Evolutionary conservation across 2,329 filamentous ascomycete genomes (phyloP).

Genomic region (Arthroderma uncinatum): DNA sequence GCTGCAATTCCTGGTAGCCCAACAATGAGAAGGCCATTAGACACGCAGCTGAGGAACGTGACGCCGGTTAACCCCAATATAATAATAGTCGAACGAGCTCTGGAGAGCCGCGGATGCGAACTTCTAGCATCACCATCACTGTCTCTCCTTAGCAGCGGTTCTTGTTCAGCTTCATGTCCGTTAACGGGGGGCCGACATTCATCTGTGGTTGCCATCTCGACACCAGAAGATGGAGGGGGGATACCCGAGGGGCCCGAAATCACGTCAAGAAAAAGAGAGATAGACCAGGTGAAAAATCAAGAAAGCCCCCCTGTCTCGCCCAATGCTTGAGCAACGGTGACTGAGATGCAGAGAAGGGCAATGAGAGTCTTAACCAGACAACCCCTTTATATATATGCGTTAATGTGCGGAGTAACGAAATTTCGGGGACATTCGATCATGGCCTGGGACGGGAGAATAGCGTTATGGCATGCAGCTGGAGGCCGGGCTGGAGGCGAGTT

Average conservation of each 20-base stretch:
- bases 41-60: constrained; percentile 21
- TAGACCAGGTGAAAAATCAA: background rate
- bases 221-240: background rate
- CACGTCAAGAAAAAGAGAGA: background rate
- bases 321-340: background rate
- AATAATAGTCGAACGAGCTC: constrained; percentile 7
- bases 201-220: background rate
- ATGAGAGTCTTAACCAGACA: too few species aligned
- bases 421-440: too few species aligned
- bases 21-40: constrained; percentile 34
- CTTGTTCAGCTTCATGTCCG: background rate
- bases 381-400: too few species aligned
- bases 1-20: constrained; percentile 34
- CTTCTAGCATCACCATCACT: background rate
- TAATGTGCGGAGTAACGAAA: too few species aligned
- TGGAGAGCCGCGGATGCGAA: constrained; percentile 6
- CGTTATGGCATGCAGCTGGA: too few species aligned
- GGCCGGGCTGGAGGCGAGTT: too few species aligned
- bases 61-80: constrained; percentile 12
- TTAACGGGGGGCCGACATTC: background rate
- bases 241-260: too few species aligned
- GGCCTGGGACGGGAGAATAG: too few species aligned
- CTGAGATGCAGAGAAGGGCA: background rate
- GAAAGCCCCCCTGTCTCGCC: background rate
- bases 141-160: constrained; percentile 7